phyloP scores from a whole-genome alignment of 306 rosid genomes.

The Glycine latifolia region DNA sequence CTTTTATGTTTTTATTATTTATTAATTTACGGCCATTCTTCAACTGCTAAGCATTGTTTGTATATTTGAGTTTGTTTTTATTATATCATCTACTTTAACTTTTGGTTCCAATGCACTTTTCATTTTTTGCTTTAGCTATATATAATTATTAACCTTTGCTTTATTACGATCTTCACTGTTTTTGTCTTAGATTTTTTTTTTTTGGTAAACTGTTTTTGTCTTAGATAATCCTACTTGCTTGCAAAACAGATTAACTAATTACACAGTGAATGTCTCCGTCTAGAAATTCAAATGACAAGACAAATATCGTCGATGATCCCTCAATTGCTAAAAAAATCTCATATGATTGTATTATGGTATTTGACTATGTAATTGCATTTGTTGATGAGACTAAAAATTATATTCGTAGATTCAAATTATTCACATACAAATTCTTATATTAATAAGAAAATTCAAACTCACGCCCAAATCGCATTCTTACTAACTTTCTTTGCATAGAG shows the following conservation, averaged over 20 bases:
- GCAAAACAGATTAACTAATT: not conserved
- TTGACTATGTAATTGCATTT: not conserved
- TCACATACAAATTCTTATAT: too few species aligned
- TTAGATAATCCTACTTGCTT: not conserved
- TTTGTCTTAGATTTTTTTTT: too few species aligned
- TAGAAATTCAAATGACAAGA: not conserved
- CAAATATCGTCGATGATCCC: not conserved
- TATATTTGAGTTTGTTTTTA: not conserved
- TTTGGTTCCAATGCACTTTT: not conserved
- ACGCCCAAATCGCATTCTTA: too few species aligned
- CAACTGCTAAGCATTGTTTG: not conserved
- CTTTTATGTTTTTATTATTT: not conserved
- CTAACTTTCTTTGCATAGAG: too few species aligned
- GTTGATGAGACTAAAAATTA: too few species aligned
- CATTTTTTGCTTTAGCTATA: not conserved
- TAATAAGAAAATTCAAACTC: too few species aligned
- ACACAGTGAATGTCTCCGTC: not conserved
- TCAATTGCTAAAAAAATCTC: too few species aligned
- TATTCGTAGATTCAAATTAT: too few species aligned
- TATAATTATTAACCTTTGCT: not conserved
- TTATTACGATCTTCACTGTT: not conserved
- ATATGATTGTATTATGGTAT: not conserved
- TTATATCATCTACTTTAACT: not conserved
- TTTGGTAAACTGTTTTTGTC: not conserved
- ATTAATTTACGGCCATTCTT: not conserved